A percentile compares a stretch with the other conserved stretches of the same genome.
Evolutionary conservation across 768 basidiomycete species (phyloP).

Genomic region (Tephrocybe sp.): DNA sequence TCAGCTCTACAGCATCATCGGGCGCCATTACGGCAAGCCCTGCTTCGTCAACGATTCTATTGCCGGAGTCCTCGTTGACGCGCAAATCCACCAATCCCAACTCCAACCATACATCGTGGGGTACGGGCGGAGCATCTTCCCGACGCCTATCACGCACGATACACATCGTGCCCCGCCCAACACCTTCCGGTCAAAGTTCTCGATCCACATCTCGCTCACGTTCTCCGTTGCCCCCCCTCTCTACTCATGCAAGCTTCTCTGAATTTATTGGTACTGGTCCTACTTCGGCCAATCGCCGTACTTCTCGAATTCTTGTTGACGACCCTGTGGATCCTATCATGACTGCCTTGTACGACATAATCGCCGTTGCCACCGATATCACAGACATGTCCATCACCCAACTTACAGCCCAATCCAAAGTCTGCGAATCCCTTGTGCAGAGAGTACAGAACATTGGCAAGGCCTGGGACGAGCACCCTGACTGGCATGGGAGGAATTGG

Average conservation of each 20-base stretch:
- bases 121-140: constrained; percentile 55
- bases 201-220: constrained; percentile 94
- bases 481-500: constrained; percentile 98
- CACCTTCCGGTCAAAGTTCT: constrained; percentile 79
- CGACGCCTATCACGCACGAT: constrained; percentile 85
- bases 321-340: constrained; percentile 90
- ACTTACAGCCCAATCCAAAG: constrained; percentile 82
- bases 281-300: constrained; percentile 62
- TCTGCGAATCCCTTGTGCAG: constrained; percentile 85
- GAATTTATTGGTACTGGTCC: constrained; percentile 44
- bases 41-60: constrained; percentile 54
- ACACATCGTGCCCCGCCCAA: constrained; percentile 67
- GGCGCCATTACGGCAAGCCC: constrained; percentile 60
- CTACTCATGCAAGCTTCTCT: constrained; percentile 65
- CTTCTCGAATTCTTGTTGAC: constrained; percentile 81
- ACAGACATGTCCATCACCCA: constrained; percentile 86
- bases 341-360: constrained; percentile 87
- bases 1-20: constrained; percentile 55
- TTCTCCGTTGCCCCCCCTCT: constrained; percentile 80
- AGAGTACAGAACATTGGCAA: constrained; percentile 90
- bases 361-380: constrained; percentile 91
- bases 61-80: constrained; percentile 65
- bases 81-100: constrained; percentile 57
- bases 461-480: constrained; percentile 96
- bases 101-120: constrained; percentile 54